Evolutionary conservation across 2,329 filamentous ascomycete genomes (phyloP), one percentile per base, ranked within the genome.

Genomic region (Lasiodiplodia citricola): DNA sequence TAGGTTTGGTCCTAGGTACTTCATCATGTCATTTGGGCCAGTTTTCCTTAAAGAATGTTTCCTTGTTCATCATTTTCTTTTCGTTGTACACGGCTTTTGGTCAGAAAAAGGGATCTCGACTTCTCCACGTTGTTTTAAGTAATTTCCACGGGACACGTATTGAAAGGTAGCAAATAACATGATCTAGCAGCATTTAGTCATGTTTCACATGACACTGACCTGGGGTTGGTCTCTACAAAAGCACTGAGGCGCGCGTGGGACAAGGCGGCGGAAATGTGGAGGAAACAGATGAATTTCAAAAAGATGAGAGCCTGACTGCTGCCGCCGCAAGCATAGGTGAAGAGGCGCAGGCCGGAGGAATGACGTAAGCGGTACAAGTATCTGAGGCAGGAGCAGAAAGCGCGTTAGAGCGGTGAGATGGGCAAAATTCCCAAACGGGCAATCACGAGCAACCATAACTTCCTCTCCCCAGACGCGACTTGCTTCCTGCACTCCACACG

Each of bases 121-220:
- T 23, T 52, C 31, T 56, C 28, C 35, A 35, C 18, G 31, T 35
- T 51, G 25, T 41, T 64, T 23, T 64, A 52, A 25, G 58, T 52
- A 52, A 64, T 38, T 52, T 41, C 28, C 60, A 47, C 18, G 13
- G n/a, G 23, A 64, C 38, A 52, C 60, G 41, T 64, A 64, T 64
- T 16, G n/a, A 51, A 44, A 64, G 60, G 60, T 64, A 64, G 60
- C 60, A 50, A 64, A 64, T 64, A 64, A 64, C 60, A 64, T 64
- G 14, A 64, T n/a, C n/a, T 64, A 52, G 60, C 60, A 52, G 47
- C 52, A 47, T 14, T 11, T 16, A 13, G 60, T 25, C 44, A 51
- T 64, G 23, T 50, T 16, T 8, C 18, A 5, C 41, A 63, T 50
- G 57, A 63, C 41, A n/a, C 21, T 63, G 18, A 51, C 38, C 13